A percentile compares a stretch with the other conserved stretches of the same genome.
Evolutionary conservation across 1,284 basidiomycete species (phyloP).

Genomic region (Pterula multifida): DNA sequence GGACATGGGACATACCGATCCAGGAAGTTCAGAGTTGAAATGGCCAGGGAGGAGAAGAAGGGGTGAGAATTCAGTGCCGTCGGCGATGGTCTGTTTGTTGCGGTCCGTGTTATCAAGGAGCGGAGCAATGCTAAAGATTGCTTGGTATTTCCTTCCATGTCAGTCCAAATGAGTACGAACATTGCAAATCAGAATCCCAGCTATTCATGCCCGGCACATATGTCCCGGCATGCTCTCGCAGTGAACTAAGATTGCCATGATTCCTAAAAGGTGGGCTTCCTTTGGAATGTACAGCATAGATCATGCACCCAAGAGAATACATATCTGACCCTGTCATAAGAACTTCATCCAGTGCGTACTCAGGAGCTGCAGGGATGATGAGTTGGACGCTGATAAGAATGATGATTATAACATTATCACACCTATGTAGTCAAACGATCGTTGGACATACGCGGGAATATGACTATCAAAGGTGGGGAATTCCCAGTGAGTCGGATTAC

Average conservation of each 20-base stretch:
- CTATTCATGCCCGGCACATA: conserved; percentile 46
- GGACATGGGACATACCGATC: conserved; percentile 44
- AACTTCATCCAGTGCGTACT: conserved; percentile 87
- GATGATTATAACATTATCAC: conserved; percentile 12
- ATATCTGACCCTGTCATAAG: conserved; percentile 85
- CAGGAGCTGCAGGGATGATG: conserved; percentile 55
- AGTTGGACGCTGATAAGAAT: not conserved
- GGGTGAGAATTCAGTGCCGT: conserved; percentile 68
- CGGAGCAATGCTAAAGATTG: conserved; percentile 53
- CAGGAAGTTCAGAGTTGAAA: conserved; percentile 93
- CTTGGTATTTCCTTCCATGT: not conserved
- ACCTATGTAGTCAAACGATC: conserved; percentile 94
- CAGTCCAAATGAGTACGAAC: conserved; percentile 21
- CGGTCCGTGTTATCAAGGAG: conserved; percentile 70
- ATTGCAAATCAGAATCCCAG: conserved; percentile 59
- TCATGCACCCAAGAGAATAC: conserved; percentile 86
- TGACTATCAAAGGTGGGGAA: conserved; percentile 83
- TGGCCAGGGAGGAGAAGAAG: conserved; percentile 95
- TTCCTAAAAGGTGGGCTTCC: conserved; percentile 83
- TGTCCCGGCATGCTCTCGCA: conserved; percentile 73
- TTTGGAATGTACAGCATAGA: conserved; percentile 85
- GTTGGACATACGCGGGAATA: conserved; percentile 74
- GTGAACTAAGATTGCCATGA: conserved; percentile 68
- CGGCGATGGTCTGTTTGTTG: conserved; percentile 65
- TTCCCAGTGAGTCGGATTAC: conserved; percentile 70